Base-by-base conservation (phyloP, 2,329 filamentous ascomycete genomes). In the Pestalotiopsis sp. region DNA sequence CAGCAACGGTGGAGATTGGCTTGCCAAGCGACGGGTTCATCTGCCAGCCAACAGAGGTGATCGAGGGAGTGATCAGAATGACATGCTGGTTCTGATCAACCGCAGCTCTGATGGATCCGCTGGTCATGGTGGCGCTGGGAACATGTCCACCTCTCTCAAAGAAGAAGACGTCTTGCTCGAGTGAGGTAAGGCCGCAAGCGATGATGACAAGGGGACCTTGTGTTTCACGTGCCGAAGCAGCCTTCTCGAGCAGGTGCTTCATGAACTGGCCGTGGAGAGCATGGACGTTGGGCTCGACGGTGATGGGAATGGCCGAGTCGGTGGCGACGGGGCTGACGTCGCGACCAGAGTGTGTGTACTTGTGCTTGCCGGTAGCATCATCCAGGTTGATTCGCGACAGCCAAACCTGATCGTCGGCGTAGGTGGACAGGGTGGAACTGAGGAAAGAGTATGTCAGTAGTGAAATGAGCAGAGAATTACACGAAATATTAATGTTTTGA, bases 31-130 rank as follows among this genome's bases (percentile, higher is more conserved):
- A 75, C 3, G 74, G 71, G 31, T 78, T 78, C 41, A 77, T 49
- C 23, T 75, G 73, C 77, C 77, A 79, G 4, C 77, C 76, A 20
- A 74, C 72, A 31, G 77, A 79, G 38, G 77, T 78, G 45, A 76
- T 60, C 14, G 75, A 71, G 4, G 77, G 73, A 1, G 76, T 78
- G 4, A 78, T 67, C 2, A 78, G 36, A 1, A 68, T 72, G 4
- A 65, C 72, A 1, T 73, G 68, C 20, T 73, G 23, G 59, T 70
- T 62, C 3, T 70, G 39, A 7, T 69, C 73, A 65, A 77, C 69
- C 5, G 66, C 66, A 2, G 61, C 13, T 7, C 73, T 72, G 7
- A 78, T 73, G 12, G 72, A 56, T 1, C 45, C 45, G 56, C 73
- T 70, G 4, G 70, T 74, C n/a, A 74, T 67, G 17, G 56, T 63